Base-by-base conservation (phyloP, 306 rosid species). In the Cicer judaicum region DNA sequence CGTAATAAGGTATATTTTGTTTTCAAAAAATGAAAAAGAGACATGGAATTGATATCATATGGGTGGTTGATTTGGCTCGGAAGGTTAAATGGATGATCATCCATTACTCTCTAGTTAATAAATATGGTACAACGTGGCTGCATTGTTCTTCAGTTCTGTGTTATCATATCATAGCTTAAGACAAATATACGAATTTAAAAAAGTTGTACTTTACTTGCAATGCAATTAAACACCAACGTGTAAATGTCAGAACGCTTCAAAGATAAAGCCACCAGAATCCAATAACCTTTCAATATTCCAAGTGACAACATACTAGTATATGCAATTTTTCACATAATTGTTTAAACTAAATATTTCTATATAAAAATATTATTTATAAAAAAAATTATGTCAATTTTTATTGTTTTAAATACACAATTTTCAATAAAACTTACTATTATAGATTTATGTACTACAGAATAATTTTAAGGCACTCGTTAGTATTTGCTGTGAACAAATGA, bases 151-250 rank as follows among this genome's bases (percentile, higher is more conserved):
- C 64, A 59, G 41, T 54, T 36, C 47, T 59, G 60, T 6, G 40
- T 8, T 24, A 59, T 68, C 36, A 29, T 29, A 29, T 66, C 12
- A 57, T 81, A 78, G 56, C 64, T 1, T 7, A 77, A 77, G 76
- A 81, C 86, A 81, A 79, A 66, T 7, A 29, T 44, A 62, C 10
- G 82, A 80, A 78, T 68, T 85, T 74, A 63, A 54, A 39, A 60
- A 65, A 44, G 34, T 74, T 80, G 90, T 78, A 11, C 70, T 72
- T 43, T 82, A 57, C 49, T 72, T 64, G 61, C 81, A 70, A 76
- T 10, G 79, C 84, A 84, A 80, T 78, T 78, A 84, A 72, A 70
- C 75, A 36, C 66, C 72, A 78, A 64, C 70, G 78, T 75, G 73
- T 46, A 21, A 61, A 8, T 74, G 81, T 78, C 83, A 78, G 76